Evolutionary conservation across 1,284 basidiomycete genomes (phyloP), one percentile per base, ranked within the genome.

Genomic region (Ceratobasidium sp.): DNA sequence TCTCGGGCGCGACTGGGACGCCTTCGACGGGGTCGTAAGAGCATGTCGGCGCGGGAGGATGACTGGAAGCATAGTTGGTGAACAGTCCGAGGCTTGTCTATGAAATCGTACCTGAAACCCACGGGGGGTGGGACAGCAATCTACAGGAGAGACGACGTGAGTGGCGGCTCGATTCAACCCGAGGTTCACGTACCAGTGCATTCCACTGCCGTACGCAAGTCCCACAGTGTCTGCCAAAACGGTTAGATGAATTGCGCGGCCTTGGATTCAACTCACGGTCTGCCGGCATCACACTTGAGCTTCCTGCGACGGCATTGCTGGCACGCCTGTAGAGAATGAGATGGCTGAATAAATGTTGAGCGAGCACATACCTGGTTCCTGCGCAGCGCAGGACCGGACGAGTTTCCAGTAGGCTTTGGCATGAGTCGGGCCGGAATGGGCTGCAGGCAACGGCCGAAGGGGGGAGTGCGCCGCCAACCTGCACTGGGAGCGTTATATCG

Each of bases 1-100:
- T 88, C 77, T 93, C 91, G 69, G 91, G 88, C 31, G 91, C 89
- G 47, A 93, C 91, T 69, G 92, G 89, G 51, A 94, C 83, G 20
- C 93, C 93, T 81, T 94, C 93, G 20, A 94, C 90, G 1, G 93
- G 93, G 83, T 94, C 93, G 82, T 94, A 94, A 8, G 89, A 89
- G 81, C 93, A 94, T 81, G 91, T 90, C 2, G 93, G 93, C 82
- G 94, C 92, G 15, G 88, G 86, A 17, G 93, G 93, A 83, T 94
- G 92, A 39, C 93, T 94, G 80, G n/a, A 77, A 49, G 7, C 17
- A 65, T 28, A 35, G 51, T 64, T 26, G 20, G 51, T 31, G 35
- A 54, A 65, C 45, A 20, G 28, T 58, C 37, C 20, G 15, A n/a
- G 4, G 20, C 3, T 7, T 10, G 17, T 81, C 93, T 92, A 90